Percentiles rank a stretch among this genome's conserved stretches.
Conservation (phyloP, 2,329 filamentous ascomycete genomes). For the Talaromyces islandicus region DNA sequence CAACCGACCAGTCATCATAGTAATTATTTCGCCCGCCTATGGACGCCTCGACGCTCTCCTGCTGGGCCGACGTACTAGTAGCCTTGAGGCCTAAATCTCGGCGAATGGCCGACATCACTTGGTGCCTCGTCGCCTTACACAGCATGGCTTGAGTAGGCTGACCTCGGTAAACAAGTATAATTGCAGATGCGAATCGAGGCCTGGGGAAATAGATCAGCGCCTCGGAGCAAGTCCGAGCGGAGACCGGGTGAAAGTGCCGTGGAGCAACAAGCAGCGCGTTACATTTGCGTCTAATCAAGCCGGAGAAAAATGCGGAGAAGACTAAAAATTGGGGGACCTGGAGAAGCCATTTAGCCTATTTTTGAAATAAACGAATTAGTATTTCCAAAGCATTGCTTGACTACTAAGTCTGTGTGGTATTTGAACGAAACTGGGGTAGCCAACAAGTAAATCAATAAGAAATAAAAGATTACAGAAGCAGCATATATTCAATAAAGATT, state of each 20-base stretch:
- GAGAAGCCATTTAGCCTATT: neutral
- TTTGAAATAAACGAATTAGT: neutral
- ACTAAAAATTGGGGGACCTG: neutral
- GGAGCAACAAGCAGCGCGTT: neutral
- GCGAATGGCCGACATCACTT: neutral
- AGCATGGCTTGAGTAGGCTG: neutral
- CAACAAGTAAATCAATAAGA: neutral
- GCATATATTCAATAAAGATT: neutral
- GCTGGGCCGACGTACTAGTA: too few relatives aligned
- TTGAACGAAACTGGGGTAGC: neutral
- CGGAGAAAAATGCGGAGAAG: conserved; percentile 1
- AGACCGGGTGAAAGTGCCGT: neutral
- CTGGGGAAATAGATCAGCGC: neutral
- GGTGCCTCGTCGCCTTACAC: neutral
- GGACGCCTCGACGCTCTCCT: neutral
- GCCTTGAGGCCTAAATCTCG: neutral
- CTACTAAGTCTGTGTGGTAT: neutral
- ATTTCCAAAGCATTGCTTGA: too few relatives aligned
- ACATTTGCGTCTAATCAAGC: too few relatives aligned
- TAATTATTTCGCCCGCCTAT: neutral
- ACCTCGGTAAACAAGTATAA: neutral
- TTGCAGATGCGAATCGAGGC: neutral
- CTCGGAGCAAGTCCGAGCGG: conserved; percentile 6
- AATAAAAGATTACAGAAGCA: neutral
- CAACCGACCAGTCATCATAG: neutral